Base-by-base conservation (phyloP, 768 basidiomycete species). In the Leccinum longicurvipes region DNA sequence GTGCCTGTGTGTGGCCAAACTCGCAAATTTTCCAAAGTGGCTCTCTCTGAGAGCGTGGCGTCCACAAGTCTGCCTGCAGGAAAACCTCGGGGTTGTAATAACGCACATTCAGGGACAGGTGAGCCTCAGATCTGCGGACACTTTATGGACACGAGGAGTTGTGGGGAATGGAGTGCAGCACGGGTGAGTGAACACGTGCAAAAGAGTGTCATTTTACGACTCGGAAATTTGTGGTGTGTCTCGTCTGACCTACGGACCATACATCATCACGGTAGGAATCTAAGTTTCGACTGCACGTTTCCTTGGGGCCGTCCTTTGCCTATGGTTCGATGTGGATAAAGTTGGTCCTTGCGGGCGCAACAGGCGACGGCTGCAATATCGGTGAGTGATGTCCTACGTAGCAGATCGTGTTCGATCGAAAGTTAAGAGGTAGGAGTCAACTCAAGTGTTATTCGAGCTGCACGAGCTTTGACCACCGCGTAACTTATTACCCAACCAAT, bases 41-140 rank as follows among this genome's bases (percentile, higher is more conserved):
- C 27, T 52, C 51, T n/a, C n/a, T n/a, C n/a, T n/a, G n/a, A 32
- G 54, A 36, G 49, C 59, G 57, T 68, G 65, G 53, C 46, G n/a
- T 52, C 60, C 60, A 58, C 57, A 58, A 65, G 66, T 57, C 50
- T 65, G 63, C 64, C 57, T 66, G 64, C 66, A 65, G 66, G 64
- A 55, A 23, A 55, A 48, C 25, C 51, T 46, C 14, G 51, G 50
- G 47, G 56, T 56, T 50, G 54, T 55, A 51, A 36, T 47, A 32
- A 57, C 29, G 42, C 55, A 39, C 53, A 25, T n/a, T 53, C 55
- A 61, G 62, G 62, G 58, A 64, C 55, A 34, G 42, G 57, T 36
- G 52, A 47, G 49, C 27, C 7, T 28, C 23, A 24, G 0, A 44
- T 41, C 12, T 31, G 53, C 51, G 47, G 54, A 29, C 31, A 49